These are phyloP conservation scores for Penicillium canariense DNA, from an alignment of 495 filamentous ascomycete species.

Conservation along the genomic window DNA sequence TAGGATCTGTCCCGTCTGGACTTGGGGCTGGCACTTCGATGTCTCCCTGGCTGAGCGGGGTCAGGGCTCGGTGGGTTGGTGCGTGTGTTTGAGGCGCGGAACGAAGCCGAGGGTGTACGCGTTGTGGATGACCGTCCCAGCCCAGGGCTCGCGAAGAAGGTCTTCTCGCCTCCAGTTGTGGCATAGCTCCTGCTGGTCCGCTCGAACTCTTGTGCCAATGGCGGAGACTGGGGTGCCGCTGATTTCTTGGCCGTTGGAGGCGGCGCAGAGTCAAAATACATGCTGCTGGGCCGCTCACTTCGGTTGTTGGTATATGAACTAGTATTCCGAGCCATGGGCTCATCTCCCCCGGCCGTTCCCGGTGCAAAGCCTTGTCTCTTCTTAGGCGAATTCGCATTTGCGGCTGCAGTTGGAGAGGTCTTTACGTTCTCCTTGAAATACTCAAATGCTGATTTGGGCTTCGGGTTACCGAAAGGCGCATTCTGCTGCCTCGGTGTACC, in stretches of 20 bases:
- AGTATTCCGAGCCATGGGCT: slow-evolving; percentile 52
- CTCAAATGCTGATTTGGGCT: slow-evolving; percentile 47
- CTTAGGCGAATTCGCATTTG: slow-evolving; percentile 36
- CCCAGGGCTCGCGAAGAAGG: slow-evolving; percentile 47
- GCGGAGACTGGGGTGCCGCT: slow-evolving; percentile 17
- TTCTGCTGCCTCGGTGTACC: slow-evolving; percentile 34
- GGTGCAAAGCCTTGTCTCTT: slow-evolving; percentile 56
- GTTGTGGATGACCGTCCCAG: slow-evolving; percentile 45
- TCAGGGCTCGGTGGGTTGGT: slow-evolving; percentile 37
- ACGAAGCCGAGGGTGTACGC: slow-evolving; percentile 41
- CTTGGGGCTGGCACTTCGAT: slow-evolving; percentile 44
- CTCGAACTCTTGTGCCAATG: slow-evolving; percentile 35
- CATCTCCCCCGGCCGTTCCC: slow-evolving; percentile 52
- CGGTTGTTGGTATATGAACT: slow-evolving; percentile 49
- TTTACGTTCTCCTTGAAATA: slow-evolving; percentile 36
- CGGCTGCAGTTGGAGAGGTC: slow-evolving; percentile 34
- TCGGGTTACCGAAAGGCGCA: slow-evolving; percentile 31
- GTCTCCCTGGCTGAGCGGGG: slow-evolving; percentile 26
- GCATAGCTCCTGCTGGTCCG: slow-evolving; percentile 69
- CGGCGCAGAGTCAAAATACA: slow-evolving; percentile 36
- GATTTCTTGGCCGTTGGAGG: slow-evolving; percentile 45
- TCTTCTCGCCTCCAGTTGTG: slow-evolving; percentile 67
- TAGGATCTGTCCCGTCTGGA: slow-evolving; percentile 26
- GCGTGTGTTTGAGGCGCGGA: slow-evolving; percentile 28
- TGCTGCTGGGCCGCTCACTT: slow-evolving; percentile 34